Evolutionary conservation across 495 filamentous ascomycete species (phyloP).

Genomic region (Glonium stellatum): DNA sequence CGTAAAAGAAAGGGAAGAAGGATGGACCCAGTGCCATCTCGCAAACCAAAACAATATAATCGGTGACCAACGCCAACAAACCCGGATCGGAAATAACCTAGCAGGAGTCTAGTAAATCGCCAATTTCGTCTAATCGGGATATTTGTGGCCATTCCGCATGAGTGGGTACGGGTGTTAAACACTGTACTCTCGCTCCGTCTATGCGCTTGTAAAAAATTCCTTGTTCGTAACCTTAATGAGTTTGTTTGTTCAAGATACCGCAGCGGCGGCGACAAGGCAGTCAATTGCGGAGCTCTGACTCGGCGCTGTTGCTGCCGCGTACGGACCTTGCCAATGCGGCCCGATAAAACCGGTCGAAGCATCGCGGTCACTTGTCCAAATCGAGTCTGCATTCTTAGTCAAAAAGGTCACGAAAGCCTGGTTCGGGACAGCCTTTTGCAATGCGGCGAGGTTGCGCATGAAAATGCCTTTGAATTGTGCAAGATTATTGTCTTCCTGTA

Average conservation of each 20-base stretch:
- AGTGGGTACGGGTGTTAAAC: neutral
- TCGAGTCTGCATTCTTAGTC: constrained; percentile 54
- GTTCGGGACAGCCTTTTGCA: constrained; percentile 49
- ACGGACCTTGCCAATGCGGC: constrained; percentile 54
- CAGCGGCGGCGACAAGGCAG: constrained; percentile 59
- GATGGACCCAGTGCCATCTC: no score
- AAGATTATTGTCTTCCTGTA: constrained; percentile 53
- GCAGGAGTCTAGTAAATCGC: no score
- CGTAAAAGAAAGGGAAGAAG: no score
- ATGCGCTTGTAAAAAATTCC: neutral
- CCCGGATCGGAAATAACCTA: no score
- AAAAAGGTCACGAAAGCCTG: constrained; percentile 50
- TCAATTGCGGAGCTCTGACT: constrained; percentile 65
- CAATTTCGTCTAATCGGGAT: no score
- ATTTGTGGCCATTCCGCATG: no score
- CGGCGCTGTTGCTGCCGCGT: constrained; percentile 42
- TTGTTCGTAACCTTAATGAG: neutral
- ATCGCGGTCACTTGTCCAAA: constrained; percentile 58
- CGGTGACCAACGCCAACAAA: no score
- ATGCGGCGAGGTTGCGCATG: constrained; percentile 56
- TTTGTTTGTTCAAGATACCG: constrained; percentile 19
- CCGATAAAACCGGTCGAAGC: constrained; percentile 45
- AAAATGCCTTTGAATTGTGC: constrained; percentile 76
- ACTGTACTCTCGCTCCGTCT: neutral
- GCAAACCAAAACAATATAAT: no score